phyloP scores from a whole-genome alignment of 768 basidiomycete species.

The Hemileccinum impolitum region DNA sequence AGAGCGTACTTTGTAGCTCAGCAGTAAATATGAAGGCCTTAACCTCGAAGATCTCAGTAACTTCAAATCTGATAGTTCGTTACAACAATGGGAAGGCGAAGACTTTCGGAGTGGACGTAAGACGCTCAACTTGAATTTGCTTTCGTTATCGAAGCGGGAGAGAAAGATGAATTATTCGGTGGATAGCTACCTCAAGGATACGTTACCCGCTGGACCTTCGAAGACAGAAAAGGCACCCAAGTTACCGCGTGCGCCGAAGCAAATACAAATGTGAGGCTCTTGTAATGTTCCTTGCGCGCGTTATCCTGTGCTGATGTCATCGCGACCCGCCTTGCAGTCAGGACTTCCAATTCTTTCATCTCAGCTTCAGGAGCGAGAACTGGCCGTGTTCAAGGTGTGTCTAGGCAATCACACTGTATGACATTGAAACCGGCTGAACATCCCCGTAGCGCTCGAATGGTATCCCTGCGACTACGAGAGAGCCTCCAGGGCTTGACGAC shows the following conservation, averaged over 20 bases:
- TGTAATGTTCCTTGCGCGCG: too few relatives aligned
- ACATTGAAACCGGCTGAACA: background rate
- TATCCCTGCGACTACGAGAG: constrained; percentile 60
- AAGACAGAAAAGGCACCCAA: constrained; percentile 83
- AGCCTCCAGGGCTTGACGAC: constrained; percentile 66
- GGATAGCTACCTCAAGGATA: constrained; percentile 93
- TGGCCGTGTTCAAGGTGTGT: constrained; percentile 71
- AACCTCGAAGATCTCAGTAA: too few relatives aligned
- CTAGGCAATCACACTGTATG: background rate
- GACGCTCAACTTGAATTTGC: constrained; percentile 66
- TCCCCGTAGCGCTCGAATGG: constrained; percentile 57
- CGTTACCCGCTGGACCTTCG: constrained; percentile 72
- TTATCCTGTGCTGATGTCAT: background rate
- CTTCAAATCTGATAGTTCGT: too few relatives aligned
- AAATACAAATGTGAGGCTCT: constrained; percentile 68
- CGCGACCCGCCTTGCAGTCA: constrained; percentile 51
- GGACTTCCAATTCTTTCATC: constrained; percentile 96
- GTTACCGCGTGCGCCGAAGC: constrained; percentile 82
- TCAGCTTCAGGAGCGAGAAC: constrained; percentile 83
- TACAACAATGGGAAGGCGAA: too few relatives aligned
- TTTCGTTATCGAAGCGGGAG: constrained; percentile 52
- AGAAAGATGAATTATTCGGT: constrained; percentile 93
- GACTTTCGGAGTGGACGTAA: constrained; percentile 58
- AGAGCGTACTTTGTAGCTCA: too few relatives aligned
- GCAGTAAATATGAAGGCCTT: too few relatives aligned